Evolutionary conservation across 805 yeast species (phyloP).

Genomic region (Schizosaccharomyces lindneri): DNA sequence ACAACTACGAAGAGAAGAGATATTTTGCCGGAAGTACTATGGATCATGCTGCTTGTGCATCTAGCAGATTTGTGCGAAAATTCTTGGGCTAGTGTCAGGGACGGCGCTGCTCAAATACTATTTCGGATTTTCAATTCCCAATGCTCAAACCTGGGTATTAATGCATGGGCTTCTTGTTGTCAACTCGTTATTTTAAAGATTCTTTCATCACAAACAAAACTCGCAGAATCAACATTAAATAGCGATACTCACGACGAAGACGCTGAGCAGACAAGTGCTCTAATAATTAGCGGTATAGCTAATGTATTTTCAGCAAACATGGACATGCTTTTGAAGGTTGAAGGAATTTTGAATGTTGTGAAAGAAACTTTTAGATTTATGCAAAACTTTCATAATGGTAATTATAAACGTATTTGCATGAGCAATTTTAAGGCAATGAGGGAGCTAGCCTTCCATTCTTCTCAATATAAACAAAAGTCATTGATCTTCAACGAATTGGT

Average conservation of each 20-base stretch:
- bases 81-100: conserved; percentile 52
- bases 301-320: neutral
- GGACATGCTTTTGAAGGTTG: neutral
- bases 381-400: neutral
- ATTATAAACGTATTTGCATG: neutral
- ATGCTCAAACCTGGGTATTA: conserved; percentile 26
- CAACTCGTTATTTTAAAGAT: conserved; percentile 28
- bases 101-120: conserved; percentile 74
- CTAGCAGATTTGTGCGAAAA: conserved; percentile 42
- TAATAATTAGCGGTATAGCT: neutral
- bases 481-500: neutral
- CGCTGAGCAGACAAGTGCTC: neutral
- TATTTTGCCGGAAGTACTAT: conserved; percentile 12
- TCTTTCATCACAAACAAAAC: conserved; percentile 6
- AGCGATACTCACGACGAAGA: neutral
- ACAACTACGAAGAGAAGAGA: neutral
- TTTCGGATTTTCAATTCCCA: conserved; percentile 60
- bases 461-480: neutral
- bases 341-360: neutral
- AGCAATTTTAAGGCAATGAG: neutral
- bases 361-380: neutral
- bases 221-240: neutral
- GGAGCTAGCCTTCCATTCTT: neutral
- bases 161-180: conserved; percentile 42
- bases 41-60: conserved; percentile 40